These are phyloP conservation scores for Colletotrichum horii DNA, from an alignment of 2,329 filamentous ascomycete species.

Conservation along the genomic window DNA sequence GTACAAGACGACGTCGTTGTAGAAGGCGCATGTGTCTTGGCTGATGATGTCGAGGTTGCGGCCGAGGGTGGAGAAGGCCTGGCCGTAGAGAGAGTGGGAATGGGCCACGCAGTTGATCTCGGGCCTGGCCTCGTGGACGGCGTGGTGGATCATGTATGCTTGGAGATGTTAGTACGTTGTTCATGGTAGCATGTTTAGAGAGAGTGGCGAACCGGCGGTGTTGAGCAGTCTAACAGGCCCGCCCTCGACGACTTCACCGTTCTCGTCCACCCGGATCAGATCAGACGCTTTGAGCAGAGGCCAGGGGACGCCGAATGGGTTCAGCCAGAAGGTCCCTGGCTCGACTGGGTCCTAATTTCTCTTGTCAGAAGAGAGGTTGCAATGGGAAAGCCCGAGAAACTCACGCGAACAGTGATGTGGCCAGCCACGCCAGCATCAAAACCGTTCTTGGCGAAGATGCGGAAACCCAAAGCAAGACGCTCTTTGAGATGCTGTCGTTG, in stretches of 20 bases:
- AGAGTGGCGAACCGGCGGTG: conserved; percentile 6
- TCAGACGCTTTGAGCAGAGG: conserved; percentile 68
- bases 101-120: conserved; percentile 61
- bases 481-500: conserved; percentile 60
- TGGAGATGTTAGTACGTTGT: conserved; percentile 2
- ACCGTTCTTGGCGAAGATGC: conserved; percentile 62
- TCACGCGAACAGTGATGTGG: conserved; percentile 63
- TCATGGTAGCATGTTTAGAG: neutral
- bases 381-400: neutral
- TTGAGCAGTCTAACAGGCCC: conserved; percentile 37
- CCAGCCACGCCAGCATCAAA: conserved; percentile 70
- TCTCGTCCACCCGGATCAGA: conserved; percentile 68
- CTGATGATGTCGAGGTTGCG: conserved; percentile 69
- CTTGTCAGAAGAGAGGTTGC: neutral
- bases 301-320: conserved; percentile 69
- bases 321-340: conserved; percentile 69
- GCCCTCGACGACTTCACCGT: conserved; percentile 67
- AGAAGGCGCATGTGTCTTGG: conserved; percentile 66
- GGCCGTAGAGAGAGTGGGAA: conserved; percentile 58
- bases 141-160: conserved; percentile 53
- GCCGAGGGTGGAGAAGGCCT: conserved; percentile 66
- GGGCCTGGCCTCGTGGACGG: conserved; percentile 57
- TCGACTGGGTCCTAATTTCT: conserved; percentile 56
- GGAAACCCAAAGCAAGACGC: conserved; percentile 59
- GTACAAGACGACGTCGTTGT: conserved; percentile 52